A percentile compares a stretch with the other conserved stretches of the same genome.
Conservation (phyloP, 2,329 filamentous ascomycete species). For the Diaporthe sp. region DNA sequence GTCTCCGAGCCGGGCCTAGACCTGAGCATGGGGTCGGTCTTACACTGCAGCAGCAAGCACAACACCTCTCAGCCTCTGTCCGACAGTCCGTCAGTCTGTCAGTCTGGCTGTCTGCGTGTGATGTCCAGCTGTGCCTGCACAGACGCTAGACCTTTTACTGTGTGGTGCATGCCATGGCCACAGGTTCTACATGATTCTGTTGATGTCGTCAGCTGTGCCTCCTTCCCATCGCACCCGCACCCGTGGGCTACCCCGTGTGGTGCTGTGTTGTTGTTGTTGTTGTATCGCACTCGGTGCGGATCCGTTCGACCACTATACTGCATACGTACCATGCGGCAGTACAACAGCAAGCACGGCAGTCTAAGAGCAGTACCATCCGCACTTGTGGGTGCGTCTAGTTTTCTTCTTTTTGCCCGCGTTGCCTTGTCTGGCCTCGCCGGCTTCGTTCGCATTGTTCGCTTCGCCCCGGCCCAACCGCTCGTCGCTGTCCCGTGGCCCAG, state of each 20-base stretch:
- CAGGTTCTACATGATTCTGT: slow-evolving; percentile 40
- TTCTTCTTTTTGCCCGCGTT: background rate
- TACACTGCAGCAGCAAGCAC: slow-evolving; percentile 24
- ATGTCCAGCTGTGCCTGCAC: slow-evolving; percentile 11
- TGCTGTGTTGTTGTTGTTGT: background rate
- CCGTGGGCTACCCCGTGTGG: background rate
- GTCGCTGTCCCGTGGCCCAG: slow-evolving; percentile 12
- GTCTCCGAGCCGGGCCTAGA: slow-evolving; percentile 29
- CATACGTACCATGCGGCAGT: background rate
- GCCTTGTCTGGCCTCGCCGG: background rate
- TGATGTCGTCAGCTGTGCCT: slow-evolving; percentile 36
- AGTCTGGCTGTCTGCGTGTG: slow-evolving; percentile 1
- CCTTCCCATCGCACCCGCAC: background rate
- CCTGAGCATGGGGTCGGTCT: slow-evolving; percentile 14
- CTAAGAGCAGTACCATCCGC: slow-evolving; percentile 3
- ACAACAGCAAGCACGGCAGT: background rate
- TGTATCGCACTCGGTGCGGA: slow-evolving; percentile 23
- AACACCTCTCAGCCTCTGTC: slow-evolving; percentile 10
- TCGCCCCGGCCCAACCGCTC: slow-evolving; percentile 14
- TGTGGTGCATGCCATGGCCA: slow-evolving; percentile 15
- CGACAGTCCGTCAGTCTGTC: background rate
- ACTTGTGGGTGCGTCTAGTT: background rate
- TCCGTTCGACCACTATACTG: slow-evolving; percentile 1
- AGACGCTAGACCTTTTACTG: slow-evolving; percentile 8
- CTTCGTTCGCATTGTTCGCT: slow-evolving; percentile 1